phyloP scores from a whole-genome alignment of 129 eudicot genomes.

The Flaveria trinervia region DNA sequence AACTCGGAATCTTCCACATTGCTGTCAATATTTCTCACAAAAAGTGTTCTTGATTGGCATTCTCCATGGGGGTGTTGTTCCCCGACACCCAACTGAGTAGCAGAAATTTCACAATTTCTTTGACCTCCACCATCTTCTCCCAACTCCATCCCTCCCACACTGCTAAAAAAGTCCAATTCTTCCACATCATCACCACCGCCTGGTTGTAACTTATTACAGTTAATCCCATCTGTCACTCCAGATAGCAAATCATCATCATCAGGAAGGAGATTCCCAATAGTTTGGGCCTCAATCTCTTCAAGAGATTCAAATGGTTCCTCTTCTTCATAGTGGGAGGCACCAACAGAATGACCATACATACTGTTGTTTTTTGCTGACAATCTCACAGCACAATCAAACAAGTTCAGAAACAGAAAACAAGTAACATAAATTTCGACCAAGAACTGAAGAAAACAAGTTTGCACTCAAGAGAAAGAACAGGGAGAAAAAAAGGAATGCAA shows the following conservation, averaged over 20 bases:
- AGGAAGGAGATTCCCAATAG: conserved; percentile 92
- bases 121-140: conserved; percentile 74
- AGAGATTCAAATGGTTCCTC: conserved; percentile 80
- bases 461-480: conserved; percentile 1
- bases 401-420: not conserved
- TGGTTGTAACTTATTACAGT: conserved; percentile 37
- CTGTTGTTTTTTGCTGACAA: conserved; percentile 52
- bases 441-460: no score
- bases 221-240: conserved; percentile 87
- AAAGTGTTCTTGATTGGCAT: conserved; percentile 87
- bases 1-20: conserved; percentile 81
- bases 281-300: conserved; percentile 93
- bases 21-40: conserved; percentile 88
- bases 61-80: conserved; percentile 30
- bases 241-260: conserved; percentile 91
- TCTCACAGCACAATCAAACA: conserved; percentile 61
- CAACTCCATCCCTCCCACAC: conserved; percentile 91
- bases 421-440: not conserved
- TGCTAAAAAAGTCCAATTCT: conserved; percentile 80
- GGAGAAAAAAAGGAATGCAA: not conserved
- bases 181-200: conserved; percentile 60
- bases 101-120: conserved; percentile 39
- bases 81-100: conserved; percentile 39
- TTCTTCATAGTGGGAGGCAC: conserved; percentile 65
- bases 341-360: conserved; percentile 64